Base-by-base conservation (phyloP, 805 yeast genomes). In the Ogataea methylovora region DNA sequence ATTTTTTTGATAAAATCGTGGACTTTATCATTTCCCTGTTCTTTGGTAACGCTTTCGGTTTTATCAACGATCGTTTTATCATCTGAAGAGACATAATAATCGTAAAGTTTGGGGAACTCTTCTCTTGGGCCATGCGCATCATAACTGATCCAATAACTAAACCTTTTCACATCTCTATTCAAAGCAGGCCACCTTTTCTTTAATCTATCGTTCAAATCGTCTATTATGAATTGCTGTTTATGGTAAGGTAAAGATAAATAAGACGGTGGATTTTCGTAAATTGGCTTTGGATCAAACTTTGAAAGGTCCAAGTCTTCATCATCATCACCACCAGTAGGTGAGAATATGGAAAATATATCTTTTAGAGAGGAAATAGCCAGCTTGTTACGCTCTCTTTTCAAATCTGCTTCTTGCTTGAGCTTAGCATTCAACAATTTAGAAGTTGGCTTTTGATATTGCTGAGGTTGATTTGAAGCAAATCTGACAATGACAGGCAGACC, bases 111-210 rank as follows among this genome's bases (percentile, higher is more conserved):
- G 13, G 56, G 56, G 36, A 79, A 69, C 15, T 71, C 71, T 31
- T 71, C 76, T 41, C 94, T 64, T 2, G 76, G 79, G 0, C 87
- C 92, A 68, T 82, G 73, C 31, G 79, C 64, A 2, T 88, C 88
- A 54, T 76, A 83, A 0, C 79, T 67, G 21, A 79, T 65, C 58
- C 68, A 78, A 51, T 75, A 79, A 8, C 74, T 67, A 42, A 79
- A 60, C 40, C 69, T 61, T 48, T 80, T 79, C 34, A 69, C 69
- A 33, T 70, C 66, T 10, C 40, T 40, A 4, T 73, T 62, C 29
- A 79, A 42, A 27, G 61, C 54, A 2, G 53, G 52, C 94, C 94
- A 83, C 35, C 69, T 64, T 34, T 64, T 64, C 42, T 70, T 75
- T 48, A 58, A 61, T 31, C 44, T 48, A 20, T 59, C 58, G 19